Evolutionary conservation across 495 filamentous ascomycete species (phyloP), one percentile per base, ranked within the genome.

Genomic region (Paragyromitra xinjiangensis): DNA sequence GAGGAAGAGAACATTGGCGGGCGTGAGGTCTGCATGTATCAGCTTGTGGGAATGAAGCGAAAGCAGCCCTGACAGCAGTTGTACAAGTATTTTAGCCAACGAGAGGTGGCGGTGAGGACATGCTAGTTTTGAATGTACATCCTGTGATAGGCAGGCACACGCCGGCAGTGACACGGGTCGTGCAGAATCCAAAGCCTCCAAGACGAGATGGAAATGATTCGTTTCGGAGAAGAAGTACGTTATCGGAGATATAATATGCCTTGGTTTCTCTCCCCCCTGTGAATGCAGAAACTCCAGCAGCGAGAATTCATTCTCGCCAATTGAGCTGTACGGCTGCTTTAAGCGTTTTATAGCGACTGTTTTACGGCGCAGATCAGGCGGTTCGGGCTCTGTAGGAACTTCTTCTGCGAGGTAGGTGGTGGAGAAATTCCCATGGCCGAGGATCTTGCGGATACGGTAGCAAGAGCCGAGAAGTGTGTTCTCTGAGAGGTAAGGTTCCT

Each of bases 21-120:
- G 81, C n/a, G 77, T 80, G n/a, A 82, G 77, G 55, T 82, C 81
- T 12, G 77, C 73, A 50, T 82, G 81, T 44, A 82, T 82, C 14
- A 82, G 16, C 48, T 72, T 72, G 29, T 74, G 64, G 3, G 74
- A 64, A 58, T 82, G 81, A 29, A 82, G 56, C 34, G 64, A 72
- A 9, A 74, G 29, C 37, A 82, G 29, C 14, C 73, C 81, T 7
- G 64, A 69, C 14, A 82, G 73, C 2, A 82, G 11, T 12, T 82
- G 81, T 11, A 78, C n/a, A 24, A 80, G 65, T 48, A 82, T 62
- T 34, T 82, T 80, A 16, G 78, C 81, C 45, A 82, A 69, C 8
- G 74, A 48, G 7, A 75, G 65, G 44, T 80, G 77, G 1, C 81
- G 64, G n/a, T 19, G 44, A 11, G 81, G 81, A 61, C 81, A 82